Evolutionary conservation across 495 filamentous ascomycete genomes (phyloP), one percentile per base, ranked within the genome.

Genomic region (Hypoxylon fragiforme): DNA sequence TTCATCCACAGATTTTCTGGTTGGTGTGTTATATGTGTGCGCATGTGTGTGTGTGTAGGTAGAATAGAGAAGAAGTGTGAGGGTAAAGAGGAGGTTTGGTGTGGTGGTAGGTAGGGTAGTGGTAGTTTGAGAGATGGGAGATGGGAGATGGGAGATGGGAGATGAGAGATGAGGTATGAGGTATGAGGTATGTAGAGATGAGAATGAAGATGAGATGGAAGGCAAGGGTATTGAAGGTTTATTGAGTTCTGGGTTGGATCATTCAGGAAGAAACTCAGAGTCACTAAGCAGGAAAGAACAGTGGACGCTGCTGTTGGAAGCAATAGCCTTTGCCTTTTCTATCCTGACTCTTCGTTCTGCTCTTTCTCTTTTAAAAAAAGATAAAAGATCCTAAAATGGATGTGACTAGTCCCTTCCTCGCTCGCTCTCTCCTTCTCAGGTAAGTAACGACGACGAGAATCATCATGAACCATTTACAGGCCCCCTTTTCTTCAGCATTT

Each of bases 251-350:
- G n/a, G n/a, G n/a, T n/a, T n/a, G n/a, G n/a, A n/a, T n/a, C n/a
- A n/a, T n/a, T n/a, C n/a, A n/a, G n/a, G n/a, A n/a, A n/a, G n/a
- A n/a, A n/a, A n/a, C n/a, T n/a, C n/a, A n/a, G n/a, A n/a, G n/a
- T n/a, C n/a, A n/a, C n/a, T n/a, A n/a, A n/a, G n/a, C n/a, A n/a
- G n/a, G n/a, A n/a, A n/a, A n/a, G n/a, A n/a, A n/a, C n/a, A n/a
- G n/a, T n/a, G n/a, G n/a, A n/a, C n/a, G n/a, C n/a, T n/a, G n/a
- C 14, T 41, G 46, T 12, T 39, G 41, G 57, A 50, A 61, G 41
- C 35, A 36, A 22, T 37, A 50, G 46, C 45, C 45, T 38, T 50
- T 60, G 44, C 41, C 40, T 49, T 53, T 53, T 5, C 24, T 5
- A 11, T 13, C 5, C 37, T 35, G 18, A 30, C 35, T 30, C 9